A percentile compares a stretch with the other conserved stretches of the same genome.
Evolutionary conservation across 768 basidiomycete genomes (phyloP).

Genomic region (Boletus insuetus): DNA sequence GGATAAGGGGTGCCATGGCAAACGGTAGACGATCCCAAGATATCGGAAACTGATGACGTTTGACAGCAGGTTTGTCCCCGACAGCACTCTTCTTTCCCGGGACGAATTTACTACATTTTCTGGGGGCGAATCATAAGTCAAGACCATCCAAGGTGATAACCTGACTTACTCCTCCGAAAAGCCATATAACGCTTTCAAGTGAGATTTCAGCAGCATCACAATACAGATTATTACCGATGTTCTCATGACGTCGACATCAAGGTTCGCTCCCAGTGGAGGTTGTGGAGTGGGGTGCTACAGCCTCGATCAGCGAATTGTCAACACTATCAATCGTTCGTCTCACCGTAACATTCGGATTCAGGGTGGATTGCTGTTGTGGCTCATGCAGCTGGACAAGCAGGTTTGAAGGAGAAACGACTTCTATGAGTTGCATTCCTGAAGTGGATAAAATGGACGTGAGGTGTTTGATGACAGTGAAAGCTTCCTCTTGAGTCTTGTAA

Average conservation of each 20-base stretch:
- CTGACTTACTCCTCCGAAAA: conserved; percentile 84
- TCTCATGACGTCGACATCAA: conserved; percentile 42
- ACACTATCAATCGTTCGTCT: neutral
- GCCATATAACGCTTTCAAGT: conserved; percentile 81
- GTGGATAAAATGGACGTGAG: conserved; percentile 76
- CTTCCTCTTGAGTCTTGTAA: conserved; percentile 95
- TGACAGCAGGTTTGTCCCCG: conserved; percentile 78
- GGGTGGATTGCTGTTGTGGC: conserved; percentile 7
- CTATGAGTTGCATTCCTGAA: conserved; percentile 79
- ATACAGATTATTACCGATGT: conserved; percentile 79
- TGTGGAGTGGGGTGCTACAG: conserved; percentile 1
- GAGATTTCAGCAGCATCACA: conserved; percentile 81
- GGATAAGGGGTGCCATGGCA: conserved; percentile 56
- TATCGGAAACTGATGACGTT: conserved; percentile 59
- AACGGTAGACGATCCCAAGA: conserved; percentile 75
- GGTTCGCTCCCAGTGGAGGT: conserved; percentile 1
- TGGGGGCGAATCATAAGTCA: conserved; percentile 28
- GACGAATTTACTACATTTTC: conserved; percentile 89
- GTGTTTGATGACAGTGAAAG: conserved; percentile 77
- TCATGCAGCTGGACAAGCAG: conserved; percentile 60
- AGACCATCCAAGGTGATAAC: neutral
- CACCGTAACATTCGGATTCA: conserved; percentile 1
- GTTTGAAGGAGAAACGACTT: conserved; percentile 67
- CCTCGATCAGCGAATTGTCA: neutral
- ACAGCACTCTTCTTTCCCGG: conserved; percentile 85